These are phyloP conservation scores for Macadamia tetraphylla DNA, from an alignment of 164 flowering plant species.

Conservation along the genomic window DNA sequence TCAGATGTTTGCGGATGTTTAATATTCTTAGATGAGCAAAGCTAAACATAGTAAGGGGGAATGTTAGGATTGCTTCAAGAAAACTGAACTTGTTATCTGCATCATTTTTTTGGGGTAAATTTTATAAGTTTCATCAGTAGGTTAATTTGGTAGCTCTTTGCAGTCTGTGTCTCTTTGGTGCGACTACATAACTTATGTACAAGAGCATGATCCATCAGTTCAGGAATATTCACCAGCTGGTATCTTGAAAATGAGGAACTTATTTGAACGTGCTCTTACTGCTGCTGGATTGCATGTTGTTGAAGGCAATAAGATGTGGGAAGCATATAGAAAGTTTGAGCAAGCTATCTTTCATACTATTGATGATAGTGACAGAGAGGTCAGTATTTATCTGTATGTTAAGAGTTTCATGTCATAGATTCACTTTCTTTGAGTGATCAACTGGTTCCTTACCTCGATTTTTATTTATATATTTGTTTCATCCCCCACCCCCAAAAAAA, in stretches of 20 bases:
- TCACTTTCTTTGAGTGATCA: not conserved
- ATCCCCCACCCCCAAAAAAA: not conserved
- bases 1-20: not conserved
- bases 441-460: not conserved
- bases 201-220: constrained; percentile 59
- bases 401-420: not conserved
- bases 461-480: not conserved
- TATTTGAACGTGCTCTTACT: constrained; percentile 88
- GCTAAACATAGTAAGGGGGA: too few species aligned
- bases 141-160: constrained; percentile 15
- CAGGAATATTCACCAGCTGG: constrained; percentile 48
- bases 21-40: too few species aligned
- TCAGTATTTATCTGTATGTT: constrained; percentile 16
- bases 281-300: constrained; percentile 82
- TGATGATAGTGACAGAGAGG: constrained; percentile 52
- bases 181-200: constrained; percentile 73
- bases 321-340: constrained; percentile 80
- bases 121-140: not conserved
- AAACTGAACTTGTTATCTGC: not conserved
- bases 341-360: constrained; percentile 48
- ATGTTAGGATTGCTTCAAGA: not conserved
- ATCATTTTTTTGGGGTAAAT: not conserved
- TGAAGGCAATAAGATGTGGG: constrained; percentile 84
- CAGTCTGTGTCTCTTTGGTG: constrained; percentile 94
- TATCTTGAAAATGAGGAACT: constrained; percentile 55